A percentile compares a stretch with the other conserved stretches of the same genome.
Evolutionary conservation across 2,329 filamentous ascomycete species (phyloP).

Genomic region (Fusarium sororula): DNA sequence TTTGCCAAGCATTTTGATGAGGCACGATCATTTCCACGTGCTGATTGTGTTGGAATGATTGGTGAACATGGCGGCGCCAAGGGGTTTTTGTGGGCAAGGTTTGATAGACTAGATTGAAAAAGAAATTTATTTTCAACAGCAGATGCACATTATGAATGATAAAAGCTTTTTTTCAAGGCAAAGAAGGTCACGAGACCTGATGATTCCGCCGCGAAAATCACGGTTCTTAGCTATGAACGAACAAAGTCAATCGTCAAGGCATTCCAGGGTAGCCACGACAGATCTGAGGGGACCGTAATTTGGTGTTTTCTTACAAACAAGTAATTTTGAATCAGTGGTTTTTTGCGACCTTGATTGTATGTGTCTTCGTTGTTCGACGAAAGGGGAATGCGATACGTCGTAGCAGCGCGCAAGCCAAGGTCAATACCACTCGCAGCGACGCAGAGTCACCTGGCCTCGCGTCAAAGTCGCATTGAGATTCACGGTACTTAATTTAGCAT

Average conservation of each 20-base stretch:
- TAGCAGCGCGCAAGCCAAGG: background rate
- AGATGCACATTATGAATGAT: accelerated
- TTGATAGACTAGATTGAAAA: accelerated
- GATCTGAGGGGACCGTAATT: accelerated
- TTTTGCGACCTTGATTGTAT: accelerated
- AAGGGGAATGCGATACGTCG: background rate
- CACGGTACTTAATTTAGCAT: background rate
- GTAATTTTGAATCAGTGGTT: too few relatives aligned
- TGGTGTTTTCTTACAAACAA: accelerated
- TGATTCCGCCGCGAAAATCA: too few relatives aligned
- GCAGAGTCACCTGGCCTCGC: background rate
- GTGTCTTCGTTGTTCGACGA: accelerated
- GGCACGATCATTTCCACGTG: background rate
- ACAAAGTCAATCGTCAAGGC: accelerated
- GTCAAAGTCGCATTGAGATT: background rate
- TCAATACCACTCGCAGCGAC: background rate
- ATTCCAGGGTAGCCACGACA: background rate
- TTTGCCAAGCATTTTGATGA: background rate
- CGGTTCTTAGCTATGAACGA: accelerated
- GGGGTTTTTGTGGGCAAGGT: accelerated
- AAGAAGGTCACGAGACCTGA: background rate
- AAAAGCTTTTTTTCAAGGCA: accelerated
- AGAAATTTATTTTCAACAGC: too few relatives aligned
- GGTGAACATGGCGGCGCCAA: background rate
- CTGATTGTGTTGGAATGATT: background rate